A percentile compares a stretch with the other conserved stretches of the same genome.
Evolutionary conservation across 2,329 filamentous ascomycete species (phyloP).

Genomic region (Aphanocladium album): DNA sequence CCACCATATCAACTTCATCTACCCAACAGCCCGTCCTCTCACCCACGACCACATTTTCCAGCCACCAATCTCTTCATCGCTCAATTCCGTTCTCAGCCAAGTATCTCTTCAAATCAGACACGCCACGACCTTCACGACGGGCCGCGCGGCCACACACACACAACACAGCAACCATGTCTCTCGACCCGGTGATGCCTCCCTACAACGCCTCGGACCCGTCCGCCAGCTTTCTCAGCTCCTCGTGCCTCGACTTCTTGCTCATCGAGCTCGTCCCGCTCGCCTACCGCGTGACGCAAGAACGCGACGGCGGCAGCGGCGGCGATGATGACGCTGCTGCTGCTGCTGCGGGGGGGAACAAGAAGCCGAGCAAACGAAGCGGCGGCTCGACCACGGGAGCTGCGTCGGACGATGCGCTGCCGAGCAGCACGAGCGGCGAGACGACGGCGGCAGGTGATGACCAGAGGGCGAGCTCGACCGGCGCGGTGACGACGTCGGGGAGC

Average conservation of each 20-base stretch:
- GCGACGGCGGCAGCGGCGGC: conserved; percentile 52
- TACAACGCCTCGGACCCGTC: conserved; percentile 69
- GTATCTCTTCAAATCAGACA: too few species aligned
- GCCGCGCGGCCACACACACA: not conserved
- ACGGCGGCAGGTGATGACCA: conserved; percentile 5
- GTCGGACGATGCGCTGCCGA: not conserved
- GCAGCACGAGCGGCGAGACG: too few species aligned
- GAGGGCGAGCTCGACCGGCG: conserved; percentile 3
- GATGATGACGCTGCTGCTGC: conserved; percentile 33
- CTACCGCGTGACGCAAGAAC: conserved; percentile 74
- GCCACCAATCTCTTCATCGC: not conserved
- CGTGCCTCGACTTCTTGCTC: conserved; percentile 87
- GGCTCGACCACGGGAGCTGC: conserved; percentile 13
- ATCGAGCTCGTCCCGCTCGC: conserved; percentile 96
- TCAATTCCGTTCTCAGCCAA: not conserved
- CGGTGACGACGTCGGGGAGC: not conserved
- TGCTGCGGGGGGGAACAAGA: conserved; percentile 9
- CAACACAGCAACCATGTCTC: conserved; percentile 54
- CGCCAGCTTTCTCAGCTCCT: conserved; percentile 72
- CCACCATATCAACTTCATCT: not conserved
- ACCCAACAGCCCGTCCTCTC: not conserved
- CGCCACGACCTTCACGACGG: too few species aligned
- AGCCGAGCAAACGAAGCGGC: not conserved
- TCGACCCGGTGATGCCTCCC: conserved; percentile 63
- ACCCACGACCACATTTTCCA: not conserved